Evolutionary conservation across 306 rosid genomes (phyloP), one percentile per base, ranked within the genome.

Genomic region (Dryas drummondii): DNA sequence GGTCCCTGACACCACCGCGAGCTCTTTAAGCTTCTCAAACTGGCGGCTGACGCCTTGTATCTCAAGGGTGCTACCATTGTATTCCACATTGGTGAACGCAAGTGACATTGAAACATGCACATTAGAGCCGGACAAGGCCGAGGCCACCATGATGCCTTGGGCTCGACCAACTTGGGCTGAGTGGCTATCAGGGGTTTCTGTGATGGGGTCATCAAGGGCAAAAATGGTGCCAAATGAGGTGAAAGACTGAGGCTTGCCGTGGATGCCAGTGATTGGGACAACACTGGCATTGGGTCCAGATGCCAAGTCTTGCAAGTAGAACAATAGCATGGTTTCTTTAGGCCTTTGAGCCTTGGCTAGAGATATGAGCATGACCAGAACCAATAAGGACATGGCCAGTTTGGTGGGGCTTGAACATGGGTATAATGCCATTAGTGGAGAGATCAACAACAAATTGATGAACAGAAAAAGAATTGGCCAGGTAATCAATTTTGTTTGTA

Each of bases 1-100:
- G 5, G 90, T 88, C 8, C 90, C 92, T 37, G 84, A 72, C 16
- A 86, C 85, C 52, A 86, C 85, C 4, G 82, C 66, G 0, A 88
- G 11, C 61, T 86, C 88, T 37, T 73, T 81, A 4, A 14, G 60
- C 72, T 77, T 78, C 58, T 88, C 79, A 12, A 46, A 54, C 4
- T 83, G 84, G n/a, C 79, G 82, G 45, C 79, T 84, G 16, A 60
- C 16, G 17, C 81, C 81, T 62, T 78, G 76, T 11, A 78, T 22
- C 61, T 78, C 65, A 5, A 78, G 7, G 47, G 65, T 51, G 57
- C 81, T 78, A 50, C 71, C 71, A 16, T 42, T 70, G 49, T 73
- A 73, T 9, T 61, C 70, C n/a, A 9, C 14, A 40, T 40, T 73
- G 52, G n/a, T 15, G 40, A 73, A 73, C 9, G 54, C 58, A 26